A percentile compares a stretch with the other conserved stretches of the same genome.
Conservation (phyloP, 352 stramenopile species). For the Pythium sukuiense region DNA sequence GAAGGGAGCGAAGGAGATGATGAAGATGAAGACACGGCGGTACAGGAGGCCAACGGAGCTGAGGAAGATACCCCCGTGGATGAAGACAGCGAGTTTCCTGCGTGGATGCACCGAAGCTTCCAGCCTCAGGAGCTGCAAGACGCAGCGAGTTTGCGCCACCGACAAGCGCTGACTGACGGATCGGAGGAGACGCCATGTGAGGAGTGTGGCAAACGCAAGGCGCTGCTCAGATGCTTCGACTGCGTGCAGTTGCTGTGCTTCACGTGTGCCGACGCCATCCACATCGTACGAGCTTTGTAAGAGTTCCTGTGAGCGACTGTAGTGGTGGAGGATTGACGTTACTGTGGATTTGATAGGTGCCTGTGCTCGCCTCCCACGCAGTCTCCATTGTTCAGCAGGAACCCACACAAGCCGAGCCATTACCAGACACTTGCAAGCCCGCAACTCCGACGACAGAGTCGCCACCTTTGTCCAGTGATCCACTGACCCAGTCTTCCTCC, state of each 20-base stretch:
- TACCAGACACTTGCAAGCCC: too few relatives aligned
- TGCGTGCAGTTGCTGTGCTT: conserved; percentile 57
- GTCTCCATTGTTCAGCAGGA: conserved; percentile 16
- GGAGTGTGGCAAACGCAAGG: conserved; percentile 43
- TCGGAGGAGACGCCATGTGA: conserved; percentile 34
- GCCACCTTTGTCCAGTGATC: background rate
- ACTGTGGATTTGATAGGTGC: conserved; percentile 32
- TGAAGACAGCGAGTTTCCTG: background rate
- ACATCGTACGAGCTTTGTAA: conserved; percentile 48
- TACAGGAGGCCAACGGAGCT: background rate
- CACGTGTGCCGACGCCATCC: conserved; percentile 67
- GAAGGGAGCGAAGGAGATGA: background rate
- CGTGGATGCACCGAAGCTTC: conserved; percentile 13
- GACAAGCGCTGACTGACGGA: background rate
- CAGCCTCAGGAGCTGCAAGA: background rate
- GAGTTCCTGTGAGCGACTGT: too few relatives aligned
- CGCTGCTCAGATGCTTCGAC: conserved; percentile 41
- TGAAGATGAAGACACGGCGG: background rate
- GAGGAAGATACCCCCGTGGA: background rate
- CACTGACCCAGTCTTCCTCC: background rate
- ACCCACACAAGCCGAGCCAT: background rate
- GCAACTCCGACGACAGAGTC: background rate
- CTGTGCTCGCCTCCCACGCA: conserved; percentile 36
- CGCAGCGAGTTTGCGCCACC: background rate
- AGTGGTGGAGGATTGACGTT: background rate